These are phyloP conservation scores for Eucalyptus globulus DNA, from an alignment of 345 rosid species.

Conservation along the genomic window DNA sequence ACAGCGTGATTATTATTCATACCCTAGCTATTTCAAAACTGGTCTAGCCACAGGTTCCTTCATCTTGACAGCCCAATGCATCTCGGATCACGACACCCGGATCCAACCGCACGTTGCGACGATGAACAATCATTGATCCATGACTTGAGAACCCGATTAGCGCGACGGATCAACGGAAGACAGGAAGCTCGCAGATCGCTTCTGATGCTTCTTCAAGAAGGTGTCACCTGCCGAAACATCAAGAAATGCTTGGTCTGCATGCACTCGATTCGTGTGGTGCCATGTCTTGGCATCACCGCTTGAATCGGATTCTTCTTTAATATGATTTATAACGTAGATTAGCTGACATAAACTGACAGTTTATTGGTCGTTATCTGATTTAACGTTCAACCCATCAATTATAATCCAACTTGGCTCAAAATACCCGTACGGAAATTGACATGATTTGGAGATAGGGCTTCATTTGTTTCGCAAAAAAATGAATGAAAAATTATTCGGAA, in stretches of 20 bases:
- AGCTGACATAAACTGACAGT: neutral
- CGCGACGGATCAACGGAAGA: neutral
- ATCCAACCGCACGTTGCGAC: neutral
- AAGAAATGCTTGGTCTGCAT: neutral
- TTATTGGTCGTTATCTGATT: neutral
- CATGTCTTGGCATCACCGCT: neutral
- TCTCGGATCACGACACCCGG: neutral
- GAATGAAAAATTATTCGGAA: accelerated
- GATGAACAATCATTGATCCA: neutral
- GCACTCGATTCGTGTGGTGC: neutral
- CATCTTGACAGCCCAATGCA: neutral
- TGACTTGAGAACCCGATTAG: neutral
- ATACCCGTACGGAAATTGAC: neutral
- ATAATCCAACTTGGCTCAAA: neutral
- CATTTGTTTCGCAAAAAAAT: accelerated
- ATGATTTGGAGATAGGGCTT: accelerated
- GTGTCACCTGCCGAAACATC: neutral
- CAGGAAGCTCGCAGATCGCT: neutral
- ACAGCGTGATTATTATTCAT: accelerated
- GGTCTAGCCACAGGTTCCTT: neutral
- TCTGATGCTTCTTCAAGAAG: neutral
- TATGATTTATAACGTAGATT: neutral
- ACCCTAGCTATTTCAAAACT: neutral
- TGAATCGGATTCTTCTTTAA: neutral
- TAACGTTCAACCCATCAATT: neutral